phyloP scores from a whole-genome alignment of 2,329 filamentous ascomycete species.

The Huntiella moniliformis region DNA sequence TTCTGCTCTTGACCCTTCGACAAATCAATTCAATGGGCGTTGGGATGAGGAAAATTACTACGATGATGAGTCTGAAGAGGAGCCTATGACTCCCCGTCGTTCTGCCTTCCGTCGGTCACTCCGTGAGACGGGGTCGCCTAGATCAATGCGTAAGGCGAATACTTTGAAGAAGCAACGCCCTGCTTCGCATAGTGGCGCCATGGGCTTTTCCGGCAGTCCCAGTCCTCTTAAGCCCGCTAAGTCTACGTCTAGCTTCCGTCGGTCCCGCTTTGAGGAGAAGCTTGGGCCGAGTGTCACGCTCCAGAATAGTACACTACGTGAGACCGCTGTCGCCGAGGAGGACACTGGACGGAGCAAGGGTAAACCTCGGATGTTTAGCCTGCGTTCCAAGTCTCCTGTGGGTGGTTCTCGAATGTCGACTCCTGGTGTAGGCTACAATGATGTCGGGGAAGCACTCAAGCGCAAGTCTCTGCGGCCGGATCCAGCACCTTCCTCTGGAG shows the following conservation, averaged over 20 bases:
- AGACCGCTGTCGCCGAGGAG: constrained; percentile 35
- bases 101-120: too few species aligned
- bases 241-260: constrained; percentile 12
- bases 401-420: constrained; percentile 19
- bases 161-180: not conserved
- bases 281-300: not conserved
- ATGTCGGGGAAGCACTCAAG: constrained; percentile 15
- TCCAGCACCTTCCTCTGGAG: constrained; percentile 14
- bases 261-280: not conserved
- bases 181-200: not conserved
- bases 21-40: too few species aligned
- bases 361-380: constrained; percentile 42
- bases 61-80: too few species aligned
- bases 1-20: too few species aligned
- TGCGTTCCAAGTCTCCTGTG: constrained; percentile 49
- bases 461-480: constrained; percentile 23
- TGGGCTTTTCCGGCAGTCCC: not conserved
- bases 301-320: constrained; percentile 12
- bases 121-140: too few species aligned
- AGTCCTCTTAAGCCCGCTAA: too few species aligned
- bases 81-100: too few species aligned
- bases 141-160: too few species aligned
- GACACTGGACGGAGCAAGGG: constrained; percentile 4
- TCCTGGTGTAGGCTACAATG: too few species aligned
- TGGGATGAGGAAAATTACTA: too few species aligned